These are phyloP conservation scores for Lodderomyces orthopsilosis DNA, from an alignment of 1,139 yeast species.

Conservation along the genomic window DNA sequence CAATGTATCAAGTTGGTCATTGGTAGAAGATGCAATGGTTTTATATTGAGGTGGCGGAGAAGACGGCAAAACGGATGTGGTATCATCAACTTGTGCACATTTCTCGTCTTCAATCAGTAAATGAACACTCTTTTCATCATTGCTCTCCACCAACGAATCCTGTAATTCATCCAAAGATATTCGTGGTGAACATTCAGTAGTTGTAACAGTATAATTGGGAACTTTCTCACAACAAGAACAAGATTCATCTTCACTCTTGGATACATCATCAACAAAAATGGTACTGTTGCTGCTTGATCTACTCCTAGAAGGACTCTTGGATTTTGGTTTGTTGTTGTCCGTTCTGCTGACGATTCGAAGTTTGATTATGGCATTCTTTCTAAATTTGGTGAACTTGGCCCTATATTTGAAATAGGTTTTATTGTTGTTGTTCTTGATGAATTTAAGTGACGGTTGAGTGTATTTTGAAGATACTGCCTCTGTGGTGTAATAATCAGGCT, in stretches of 20 bases:
- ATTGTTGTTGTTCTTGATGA: not conserved
- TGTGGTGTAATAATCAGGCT: not conserved
- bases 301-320: not conserved
- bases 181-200: constrained; percentile 1
- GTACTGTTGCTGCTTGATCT: not conserved
- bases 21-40: not conserved
- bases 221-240: not conserved
- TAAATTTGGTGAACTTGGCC: constrained; percentile 1
- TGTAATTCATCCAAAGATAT: not conserved
- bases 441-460: not conserved
- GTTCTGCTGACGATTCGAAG: not conserved
- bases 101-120: not conserved
- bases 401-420: not conserved
- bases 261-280: not conserved
- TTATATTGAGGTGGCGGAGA: constrained; percentile 1
- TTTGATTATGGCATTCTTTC: not conserved
- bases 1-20: not conserved
- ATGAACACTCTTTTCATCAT: not conserved
- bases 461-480: not conserved
- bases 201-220: not conserved
- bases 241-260: not conserved
- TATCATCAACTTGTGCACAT: not conserved
- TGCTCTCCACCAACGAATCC: not conserved
- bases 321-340: not conserved
- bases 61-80: not conserved